Evolutionary conservation across 208 protist genomes (phyloP), one percentile per base, ranked within the genome.

Genomic region (Trypanosoma avium): DNA sequence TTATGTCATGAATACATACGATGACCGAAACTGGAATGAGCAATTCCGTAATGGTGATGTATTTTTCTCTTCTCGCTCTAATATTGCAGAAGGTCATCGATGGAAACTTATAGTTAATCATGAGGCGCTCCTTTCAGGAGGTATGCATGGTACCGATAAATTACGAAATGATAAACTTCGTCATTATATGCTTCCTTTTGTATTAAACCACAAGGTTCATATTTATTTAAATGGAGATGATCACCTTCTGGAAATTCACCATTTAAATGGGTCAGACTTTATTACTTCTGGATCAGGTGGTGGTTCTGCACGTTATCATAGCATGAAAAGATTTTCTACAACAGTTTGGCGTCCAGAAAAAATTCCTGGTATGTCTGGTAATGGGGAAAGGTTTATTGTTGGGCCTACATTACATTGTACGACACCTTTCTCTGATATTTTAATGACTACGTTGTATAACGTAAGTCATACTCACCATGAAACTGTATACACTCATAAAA

Each of bases 231-330:
- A 61, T 30, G 67, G 67, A 3, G 55, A 72, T 49, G 67, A 72
- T 57, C 57, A 72, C 22, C 17, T 72, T 1, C 29, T 72, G 17
- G 67, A 72, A 45, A 35, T 72, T 7, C 67, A 72, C 24, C 67
- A 47, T n/a, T 45, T 47, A 38, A 58, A 60, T 35, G 67, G 58
- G 21, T 66, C 67, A 9, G 67, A 72, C 52, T 66, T 64, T 56
- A 53, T 72, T 19, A 72, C 56, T 0, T 40, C 29, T 49, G 57
- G 67, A 19, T 43, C 48, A 4, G 57, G 57, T 56, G 55, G 67
- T 4, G 67, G 67, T 24, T 32, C 47, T n/a, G 4, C n/a, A 13
- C 21, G 13, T 24, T 61, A 70, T 33, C 7, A 33, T 19, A 70
- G 56, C 26, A 27, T 36, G 8, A 10, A 21, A 36, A 26, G 64